Percentiles rank a stretch among this genome's conserved stretches.
Evolutionary conservation across 176 grass and related monocot genomes (phyloP).

Genomic region (Cenchrus americanus): DNA sequence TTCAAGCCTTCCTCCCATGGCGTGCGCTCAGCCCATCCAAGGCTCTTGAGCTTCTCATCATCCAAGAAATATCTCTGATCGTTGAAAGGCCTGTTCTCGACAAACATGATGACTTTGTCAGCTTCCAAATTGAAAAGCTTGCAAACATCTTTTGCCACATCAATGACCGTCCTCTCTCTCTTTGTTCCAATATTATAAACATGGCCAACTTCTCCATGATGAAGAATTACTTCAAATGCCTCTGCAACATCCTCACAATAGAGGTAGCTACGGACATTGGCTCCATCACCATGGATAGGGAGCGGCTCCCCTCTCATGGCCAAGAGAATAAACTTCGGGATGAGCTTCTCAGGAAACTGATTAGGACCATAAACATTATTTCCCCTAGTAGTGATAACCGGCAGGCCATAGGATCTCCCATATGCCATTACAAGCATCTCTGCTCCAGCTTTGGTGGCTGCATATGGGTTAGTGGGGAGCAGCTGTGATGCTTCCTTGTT

Average conservation of each 20-base stretch:
- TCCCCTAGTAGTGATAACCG: slow-evolving; percentile 79
- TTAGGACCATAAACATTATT: slow-evolving; percentile 84
- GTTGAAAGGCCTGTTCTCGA: slow-evolving; percentile 88
- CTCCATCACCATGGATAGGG: slow-evolving; percentile 85
- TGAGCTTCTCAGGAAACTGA: slow-evolving; percentile 91
- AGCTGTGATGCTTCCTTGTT: slow-evolving; percentile 89
- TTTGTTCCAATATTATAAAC: slow-evolving; percentile 89
- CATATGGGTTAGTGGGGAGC: slow-evolving; percentile 85
- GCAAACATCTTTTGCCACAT: slow-evolving; percentile 89
- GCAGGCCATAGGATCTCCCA: slow-evolving; percentile 82
- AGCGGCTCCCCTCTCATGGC: slow-evolving; percentile 72
- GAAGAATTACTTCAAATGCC: slow-evolving; percentile 88
- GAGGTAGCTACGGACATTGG: slow-evolving; percentile 83
- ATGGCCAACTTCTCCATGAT: slow-evolving; percentile 81
- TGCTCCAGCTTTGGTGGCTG: slow-evolving; percentile 84
- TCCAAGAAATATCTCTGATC: slow-evolving; percentile 88
- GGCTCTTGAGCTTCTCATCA: slow-evolving; percentile 80
- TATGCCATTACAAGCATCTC: slow-evolving; percentile 98
- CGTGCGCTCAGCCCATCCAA: slow-evolving; percentile 77
- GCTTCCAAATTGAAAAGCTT: slow-evolving; percentile 75
- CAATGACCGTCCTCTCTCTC: slow-evolving; percentile 83
- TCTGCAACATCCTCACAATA: slow-evolving; percentile 89
- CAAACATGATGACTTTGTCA: slow-evolving; percentile 76
- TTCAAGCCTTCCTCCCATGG: slow-evolving; percentile 83
- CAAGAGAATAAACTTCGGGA: slow-evolving; percentile 84